A percentile compares a stretch with the other conserved stretches of the same genome.
Conservation (phyloP, 495 filamentous ascomycete genomes). For the Glonium stellatum region DNA sequence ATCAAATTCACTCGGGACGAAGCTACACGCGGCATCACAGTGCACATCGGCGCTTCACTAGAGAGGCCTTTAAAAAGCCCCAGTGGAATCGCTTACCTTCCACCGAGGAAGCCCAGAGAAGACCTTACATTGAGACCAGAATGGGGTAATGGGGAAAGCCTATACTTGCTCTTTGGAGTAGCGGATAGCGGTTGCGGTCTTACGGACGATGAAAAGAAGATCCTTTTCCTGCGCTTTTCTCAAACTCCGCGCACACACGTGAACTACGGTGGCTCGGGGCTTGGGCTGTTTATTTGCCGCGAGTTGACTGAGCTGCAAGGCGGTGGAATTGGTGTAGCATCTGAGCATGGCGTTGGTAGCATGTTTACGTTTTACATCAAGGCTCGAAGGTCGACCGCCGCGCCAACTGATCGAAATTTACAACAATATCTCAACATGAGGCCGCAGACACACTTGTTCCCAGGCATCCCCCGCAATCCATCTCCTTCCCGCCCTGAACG, state of each 20-base stretch:
- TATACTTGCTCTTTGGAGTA: slow-evolving; percentile 31
- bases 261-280: slow-evolving; percentile 33
- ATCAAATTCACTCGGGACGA: slow-evolving; percentile 60
- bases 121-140: slow-evolving; percentile 22
- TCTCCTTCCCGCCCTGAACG: too few relatives aligned
- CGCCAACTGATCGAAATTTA: neutral
- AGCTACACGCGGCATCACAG: slow-evolving; percentile 8
- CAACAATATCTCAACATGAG: neutral
- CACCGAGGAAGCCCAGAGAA: neutral
- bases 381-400: slow-evolving; percentile 1
- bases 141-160: slow-evolving; percentile 27
- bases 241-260: slow-evolving; percentile 33
- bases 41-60: slow-evolving; percentile 11
- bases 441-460: neutral
- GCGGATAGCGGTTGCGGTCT: slow-evolving; percentile 35
- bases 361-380: slow-evolving; percentile 36
- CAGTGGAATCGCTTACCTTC: slow-evolving; percentile 4
- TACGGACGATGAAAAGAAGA: slow-evolving; percentile 22
- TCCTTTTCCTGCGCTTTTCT: slow-evolving; percentile 32
- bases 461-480: neutral
- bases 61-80: neutral
- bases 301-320: slow-evolving; percentile 33
- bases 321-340: slow-evolving; percentile 33
- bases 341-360: slow-evolving; percentile 24
- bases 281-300: slow-evolving; percentile 35